These are phyloP conservation scores for Tylopilus felleus DNA, from an alignment of 768 basidiomycete species.

Conservation along the genomic window DNA sequence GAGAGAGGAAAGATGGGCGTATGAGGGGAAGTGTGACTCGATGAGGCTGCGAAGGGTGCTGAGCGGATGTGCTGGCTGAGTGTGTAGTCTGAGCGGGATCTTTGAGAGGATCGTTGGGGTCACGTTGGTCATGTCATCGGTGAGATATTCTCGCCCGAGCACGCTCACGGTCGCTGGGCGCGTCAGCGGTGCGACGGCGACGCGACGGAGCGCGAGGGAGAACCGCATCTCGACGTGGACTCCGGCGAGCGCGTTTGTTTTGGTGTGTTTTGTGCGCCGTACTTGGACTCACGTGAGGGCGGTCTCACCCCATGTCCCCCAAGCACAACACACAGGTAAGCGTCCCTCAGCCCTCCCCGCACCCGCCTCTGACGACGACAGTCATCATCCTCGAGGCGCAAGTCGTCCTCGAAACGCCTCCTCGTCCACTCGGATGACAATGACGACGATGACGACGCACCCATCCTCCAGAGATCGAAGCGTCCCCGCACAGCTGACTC, in stretches of 20 bases:
- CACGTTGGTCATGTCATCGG: conserved; percentile 82
- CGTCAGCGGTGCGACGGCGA: not conserved
- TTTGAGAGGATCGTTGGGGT: conserved; percentile 84
- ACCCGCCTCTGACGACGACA: conserved; percentile 13
- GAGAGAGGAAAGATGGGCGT: conserved; percentile 68
- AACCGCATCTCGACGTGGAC: conserved; percentile 16
- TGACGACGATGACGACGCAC: not conserved
- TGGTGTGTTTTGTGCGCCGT: conserved; percentile 6
- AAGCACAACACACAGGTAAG: conserved; percentile 24
- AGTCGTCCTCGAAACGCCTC: conserved; percentile 21
- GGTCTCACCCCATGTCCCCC: conserved; percentile 22
- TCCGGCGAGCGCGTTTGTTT: conserved; percentile 20
- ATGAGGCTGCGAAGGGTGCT: conserved; percentile 80
- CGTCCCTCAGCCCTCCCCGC: not conserved
- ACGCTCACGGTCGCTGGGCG: conserved; percentile 40
- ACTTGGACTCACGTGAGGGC: not conserved
- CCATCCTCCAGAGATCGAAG: conserved; percentile 34
- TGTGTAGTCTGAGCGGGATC: conserved; percentile 71
- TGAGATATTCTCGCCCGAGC: conserved; percentile 63
- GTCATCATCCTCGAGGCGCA: conserved; percentile 22
- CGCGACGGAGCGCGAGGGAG: conserved; percentile 1
- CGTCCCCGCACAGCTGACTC: conserved; percentile 27
- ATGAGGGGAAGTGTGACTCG: conserved; percentile 78
- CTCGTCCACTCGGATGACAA: conserved; percentile 38
- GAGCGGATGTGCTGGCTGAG: conserved; percentile 76